phyloP scores from a whole-genome alignment of 1,284 basidiomycete species.

The Boletus semigastroideus region DNA sequence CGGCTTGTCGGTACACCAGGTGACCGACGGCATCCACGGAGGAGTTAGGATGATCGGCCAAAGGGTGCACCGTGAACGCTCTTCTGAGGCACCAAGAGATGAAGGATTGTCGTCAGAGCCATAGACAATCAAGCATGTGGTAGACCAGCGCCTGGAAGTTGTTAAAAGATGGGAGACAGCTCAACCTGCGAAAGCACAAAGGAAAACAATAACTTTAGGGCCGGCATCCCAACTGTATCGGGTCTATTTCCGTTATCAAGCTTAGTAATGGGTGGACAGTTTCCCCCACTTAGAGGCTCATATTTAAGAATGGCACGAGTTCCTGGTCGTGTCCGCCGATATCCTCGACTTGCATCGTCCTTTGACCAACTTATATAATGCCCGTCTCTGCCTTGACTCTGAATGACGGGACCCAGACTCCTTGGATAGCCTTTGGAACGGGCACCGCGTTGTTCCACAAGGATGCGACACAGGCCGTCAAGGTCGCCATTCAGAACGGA shows the following conservation, averaged over 20 bases:
- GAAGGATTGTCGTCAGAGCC: slow-evolving; percentile 45
- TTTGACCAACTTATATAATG: slow-evolving; percentile 29
- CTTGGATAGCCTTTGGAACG: slow-evolving; percentile 70
- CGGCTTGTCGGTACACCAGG: slow-evolving; percentile 58
- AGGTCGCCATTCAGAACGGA: slow-evolving; percentile 56
- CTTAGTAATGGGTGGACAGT: background rate
- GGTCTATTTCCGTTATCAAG: slow-evolving; percentile 1
- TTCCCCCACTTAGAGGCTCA: slow-evolving; percentile 3
- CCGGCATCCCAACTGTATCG: no score
- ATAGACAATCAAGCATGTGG: slow-evolving; percentile 56
- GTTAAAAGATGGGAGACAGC: slow-evolving; percentile 78
- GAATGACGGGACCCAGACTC: slow-evolving; percentile 57
- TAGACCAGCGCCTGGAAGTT: slow-evolving; percentile 52
- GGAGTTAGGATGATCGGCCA: slow-evolving; percentile 54
- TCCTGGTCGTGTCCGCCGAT: background rate
- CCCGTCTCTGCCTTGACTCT: slow-evolving; percentile 44
- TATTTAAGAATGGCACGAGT: slow-evolving; percentile 14
- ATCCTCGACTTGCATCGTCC: slow-evolving; percentile 15
- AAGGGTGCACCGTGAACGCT: slow-evolving; percentile 50
- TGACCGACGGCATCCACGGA: slow-evolving; percentile 55
- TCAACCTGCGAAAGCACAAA: no score
- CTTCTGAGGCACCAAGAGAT: slow-evolving; percentile 58
- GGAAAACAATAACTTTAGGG: no score
- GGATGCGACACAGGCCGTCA: slow-evolving; percentile 52
- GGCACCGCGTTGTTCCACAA: slow-evolving; percentile 57